phyloP scores from a whole-genome alignment of 345 rosid genomes.

The Cardamine occulta region DNA sequence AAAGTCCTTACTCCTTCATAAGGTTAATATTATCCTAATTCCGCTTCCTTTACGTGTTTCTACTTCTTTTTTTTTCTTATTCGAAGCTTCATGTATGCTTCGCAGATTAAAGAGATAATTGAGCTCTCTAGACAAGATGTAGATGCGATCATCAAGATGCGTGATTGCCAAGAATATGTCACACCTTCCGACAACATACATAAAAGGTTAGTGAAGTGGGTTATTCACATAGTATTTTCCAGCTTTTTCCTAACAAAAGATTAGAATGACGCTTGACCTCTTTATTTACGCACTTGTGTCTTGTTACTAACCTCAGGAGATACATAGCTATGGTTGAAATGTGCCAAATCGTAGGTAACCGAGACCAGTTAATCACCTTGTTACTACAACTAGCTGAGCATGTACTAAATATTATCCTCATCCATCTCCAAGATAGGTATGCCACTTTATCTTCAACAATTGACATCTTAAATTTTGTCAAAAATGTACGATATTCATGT shows the following conservation, averaged over 20 bases:
- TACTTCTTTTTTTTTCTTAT: background rate
- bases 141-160: slow-evolving; percentile 79
- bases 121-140: slow-evolving; percentile 97
- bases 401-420: slow-evolving; percentile 60
- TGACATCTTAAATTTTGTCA: too few species aligned
- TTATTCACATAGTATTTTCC: too few species aligned
- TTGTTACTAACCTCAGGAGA: too few species aligned
- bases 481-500: too few species aligned
- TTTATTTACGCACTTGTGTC: too few species aligned
- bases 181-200: slow-evolving; percentile 79
- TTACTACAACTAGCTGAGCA: slow-evolving; percentile 80
- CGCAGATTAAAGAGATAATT: slow-evolving; percentile 85
- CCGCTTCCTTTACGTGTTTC: background rate
- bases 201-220: slow-evolving; percentile 57
- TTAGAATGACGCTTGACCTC: too few species aligned
- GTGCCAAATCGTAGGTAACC: slow-evolving; percentile 78
- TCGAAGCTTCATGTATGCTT: slow-evolving; percentile 15
- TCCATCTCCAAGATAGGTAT: too few species aligned
- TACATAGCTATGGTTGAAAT: slow-evolving; percentile 95
- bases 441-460: too few species aligned
- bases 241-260: too few species aligned
- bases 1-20: slow-evolving; percentile 73
- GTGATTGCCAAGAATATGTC: slow-evolving; percentile 57
- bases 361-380: slow-evolving; percentile 74
- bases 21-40: slow-evolving; percentile 51